Percentiles rank a stretch among this genome's conserved stretches.
These are phyloP conservation scores for Cercis canadensis DNA, from an alignment of 306 rosid genomes.

Conservation along the genomic window DNA sequence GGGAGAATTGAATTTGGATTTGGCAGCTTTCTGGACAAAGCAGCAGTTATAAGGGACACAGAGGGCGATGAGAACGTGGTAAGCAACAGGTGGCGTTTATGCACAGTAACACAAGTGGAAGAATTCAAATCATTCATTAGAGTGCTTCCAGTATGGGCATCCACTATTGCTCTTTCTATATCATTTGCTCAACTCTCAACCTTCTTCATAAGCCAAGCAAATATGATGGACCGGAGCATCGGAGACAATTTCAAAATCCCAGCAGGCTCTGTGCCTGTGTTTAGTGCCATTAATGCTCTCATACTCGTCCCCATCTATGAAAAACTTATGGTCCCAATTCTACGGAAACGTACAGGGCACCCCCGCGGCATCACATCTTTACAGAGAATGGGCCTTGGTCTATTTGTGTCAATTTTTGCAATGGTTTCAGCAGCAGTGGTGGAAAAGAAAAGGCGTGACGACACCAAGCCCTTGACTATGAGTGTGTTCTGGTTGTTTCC, in stretches of 20 bases:
- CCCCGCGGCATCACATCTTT: slow-evolving; percentile 68
- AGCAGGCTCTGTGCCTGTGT: slow-evolving; percentile 52
- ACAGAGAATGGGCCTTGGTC: slow-evolving; percentile 66
- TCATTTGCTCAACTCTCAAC: slow-evolving; percentile 64
- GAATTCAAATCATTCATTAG: slow-evolving; percentile 58
- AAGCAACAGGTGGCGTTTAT: slow-evolving; percentile 46
- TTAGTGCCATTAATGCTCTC: slow-evolving; percentile 55
- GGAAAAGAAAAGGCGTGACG: slow-evolving; percentile 49
- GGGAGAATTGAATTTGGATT: background rate
- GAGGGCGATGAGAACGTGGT: slow-evolving; percentile 17
- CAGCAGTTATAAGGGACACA: slow-evolving; percentile 46
- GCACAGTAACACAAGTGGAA: slow-evolving; percentile 73
- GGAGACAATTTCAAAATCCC: slow-evolving; percentile 52
- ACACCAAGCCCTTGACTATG: slow-evolving; percentile 29
- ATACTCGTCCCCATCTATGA: slow-evolving; percentile 63
- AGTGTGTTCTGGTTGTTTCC: slow-evolving; percentile 73
- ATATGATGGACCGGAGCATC: slow-evolving; percentile 48
- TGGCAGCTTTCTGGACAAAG: slow-evolving; percentile 61
- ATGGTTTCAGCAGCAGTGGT: slow-evolving; percentile 56
- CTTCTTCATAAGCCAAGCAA: slow-evolving; percentile 65
- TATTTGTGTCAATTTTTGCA: slow-evolving; percentile 56
- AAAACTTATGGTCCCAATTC: slow-evolving; percentile 51
- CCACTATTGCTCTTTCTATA: slow-evolving; percentile 57
- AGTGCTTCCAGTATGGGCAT: slow-evolving; percentile 58
- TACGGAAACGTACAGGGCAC: slow-evolving; percentile 53